phyloP scores from a whole-genome alignment of 116 monocot genomes.

The Posidonia oceanica region DNA sequence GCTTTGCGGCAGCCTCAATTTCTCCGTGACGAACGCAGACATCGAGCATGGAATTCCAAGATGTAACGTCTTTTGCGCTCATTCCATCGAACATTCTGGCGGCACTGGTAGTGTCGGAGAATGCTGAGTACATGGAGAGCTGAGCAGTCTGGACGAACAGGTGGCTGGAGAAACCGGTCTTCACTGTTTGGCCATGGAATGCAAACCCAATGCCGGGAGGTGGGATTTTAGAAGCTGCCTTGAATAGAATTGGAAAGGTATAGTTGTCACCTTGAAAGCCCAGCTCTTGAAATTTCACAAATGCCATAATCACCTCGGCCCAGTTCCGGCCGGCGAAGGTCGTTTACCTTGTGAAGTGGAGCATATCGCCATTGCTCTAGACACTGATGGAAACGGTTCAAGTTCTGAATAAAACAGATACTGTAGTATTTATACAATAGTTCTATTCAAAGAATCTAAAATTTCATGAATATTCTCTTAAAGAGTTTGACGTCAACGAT shows the following conservation, averaged over 20 bases:
- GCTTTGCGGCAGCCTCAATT: conserved; percentile 1
- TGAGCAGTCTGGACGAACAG: conserved; percentile 4
- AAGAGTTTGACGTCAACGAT: too few species aligned
- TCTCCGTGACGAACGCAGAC: background rate
- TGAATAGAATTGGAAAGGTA: conserved; percentile 8
- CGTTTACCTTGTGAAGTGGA: background rate
- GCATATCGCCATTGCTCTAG: background rate
- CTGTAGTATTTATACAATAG: too few species aligned
- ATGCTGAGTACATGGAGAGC: conserved; percentile 7
- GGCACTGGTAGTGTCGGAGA: background rate
- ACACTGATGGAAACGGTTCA: background rate
- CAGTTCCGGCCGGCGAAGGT: background rate
- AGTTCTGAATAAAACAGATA: too few species aligned
- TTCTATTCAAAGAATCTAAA: too few species aligned
- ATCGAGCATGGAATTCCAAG: conserved; percentile 16
- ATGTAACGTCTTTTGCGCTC: background rate
- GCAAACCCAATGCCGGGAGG: background rate
- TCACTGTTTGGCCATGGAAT: conserved; percentile 5
- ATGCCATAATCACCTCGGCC: background rate
- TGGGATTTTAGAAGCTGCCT: conserved; percentile 4
- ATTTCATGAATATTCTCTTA: too few species aligned
- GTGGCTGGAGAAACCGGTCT: background rate
- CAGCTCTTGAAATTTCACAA: background rate
- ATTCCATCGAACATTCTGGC: conserved; percentile 2
- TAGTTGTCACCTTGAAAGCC: conserved; percentile 6